Base-by-base conservation (phyloP, 1,139 yeast genomes). In the Yamadazyma diospyri region DNA sequence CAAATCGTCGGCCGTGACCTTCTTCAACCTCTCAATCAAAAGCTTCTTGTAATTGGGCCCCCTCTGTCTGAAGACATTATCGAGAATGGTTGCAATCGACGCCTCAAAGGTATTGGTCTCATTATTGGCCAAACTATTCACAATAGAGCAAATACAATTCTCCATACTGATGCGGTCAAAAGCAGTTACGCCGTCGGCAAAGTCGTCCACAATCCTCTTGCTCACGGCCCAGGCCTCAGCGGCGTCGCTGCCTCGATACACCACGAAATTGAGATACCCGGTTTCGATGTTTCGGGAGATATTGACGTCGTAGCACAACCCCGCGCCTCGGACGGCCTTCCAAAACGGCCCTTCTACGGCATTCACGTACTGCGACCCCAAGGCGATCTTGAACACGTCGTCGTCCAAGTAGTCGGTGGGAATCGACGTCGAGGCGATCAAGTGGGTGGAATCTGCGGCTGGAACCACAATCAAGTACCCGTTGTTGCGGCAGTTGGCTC, bases 261-360 rank as follows among this genome's bases (percentile, higher is more conserved):
- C 69, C 30, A 70, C 71, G 49, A 81, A 84, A 8, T 71, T 68
- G 39, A 89, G 59, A 32, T 70, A 74, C 2, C 95, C 94, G 22
- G 76, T 64, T 45, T 88, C 96, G 12, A 76, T 52, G 44, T 72
- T 71, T 34, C 77, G 66, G 19, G 68, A 55, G 42, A 87, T 68
- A 36, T 64, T 69, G 1, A 92, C 94, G 20, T 97, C 97, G 56
- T 94, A 94, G 0, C 97, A 97, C 34, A 87, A 67, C 2, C 99
- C 99, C 1, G 89, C 76, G 24, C 99, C 99, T 59, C 99, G 76
- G 25, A 94, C 85, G 32, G 94, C 95, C 51, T 88, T 76, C 97
- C 98, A 92, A 45, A 92, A 81, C 23, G 98, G 97, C 1, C 99
- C 99, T 57, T 94, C 99, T 16, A 87, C 87, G 18, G 89, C 84